A percentile compares a stretch with the other conserved stretches of the same genome.
Evolutionary conservation across 2,329 filamentous ascomycete genomes (phyloP).

Genomic region (Penicillium janthinellum): DNA sequence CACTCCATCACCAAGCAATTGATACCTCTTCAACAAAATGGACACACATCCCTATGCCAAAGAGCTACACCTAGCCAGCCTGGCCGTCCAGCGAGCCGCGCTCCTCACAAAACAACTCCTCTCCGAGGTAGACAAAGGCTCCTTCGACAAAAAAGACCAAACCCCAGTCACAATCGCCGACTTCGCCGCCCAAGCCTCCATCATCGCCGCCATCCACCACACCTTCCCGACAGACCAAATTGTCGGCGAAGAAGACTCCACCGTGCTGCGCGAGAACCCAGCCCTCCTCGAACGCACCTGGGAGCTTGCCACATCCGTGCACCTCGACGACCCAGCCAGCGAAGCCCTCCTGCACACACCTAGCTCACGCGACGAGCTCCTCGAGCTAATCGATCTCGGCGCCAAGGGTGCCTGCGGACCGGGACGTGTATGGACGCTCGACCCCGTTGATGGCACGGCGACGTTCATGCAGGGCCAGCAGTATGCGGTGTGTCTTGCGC

Average conservation of each 20-base stretch:
- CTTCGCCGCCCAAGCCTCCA: conserved; percentile 64
- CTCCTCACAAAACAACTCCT: conserved; percentile 60
- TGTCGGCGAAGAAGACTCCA: conserved; percentile 63
- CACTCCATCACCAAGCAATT: not conserved
- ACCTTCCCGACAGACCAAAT: conserved; percentile 60
- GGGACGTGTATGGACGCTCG: conserved; percentile 62
- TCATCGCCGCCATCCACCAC: conserved; percentile 59
- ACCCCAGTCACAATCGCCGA: conserved; percentile 66
- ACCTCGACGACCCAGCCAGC: conserved; percentile 36
- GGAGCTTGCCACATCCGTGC: conserved; percentile 51
- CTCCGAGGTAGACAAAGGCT: conserved; percentile 51
- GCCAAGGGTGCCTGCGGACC: conserved; percentile 44
- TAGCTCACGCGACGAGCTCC: conserved; percentile 56
- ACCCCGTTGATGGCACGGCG: conserved; percentile 66
- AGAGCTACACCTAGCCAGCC: conserved; percentile 41
- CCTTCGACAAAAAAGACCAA: conserved; percentile 59
- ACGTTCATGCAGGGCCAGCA: conserved; percentile 64
- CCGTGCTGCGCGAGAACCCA: conserved; percentile 53
- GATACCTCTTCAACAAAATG: conserved; percentile 23
- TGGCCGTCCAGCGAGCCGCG: conserved; percentile 58
- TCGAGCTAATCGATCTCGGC: conserved; percentile 63
- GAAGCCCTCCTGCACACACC: conserved; percentile 45
- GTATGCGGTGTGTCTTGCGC: conserved; percentile 62
- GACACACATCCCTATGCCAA: conserved; percentile 33
- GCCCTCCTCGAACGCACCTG: conserved; percentile 57